Percentiles rank a stretch among this genome's conserved stretches.
Evolutionary conservation across 2,329 filamentous ascomycete genomes (phyloP).

Genomic region (Scedosporium apiospermum): DNA sequence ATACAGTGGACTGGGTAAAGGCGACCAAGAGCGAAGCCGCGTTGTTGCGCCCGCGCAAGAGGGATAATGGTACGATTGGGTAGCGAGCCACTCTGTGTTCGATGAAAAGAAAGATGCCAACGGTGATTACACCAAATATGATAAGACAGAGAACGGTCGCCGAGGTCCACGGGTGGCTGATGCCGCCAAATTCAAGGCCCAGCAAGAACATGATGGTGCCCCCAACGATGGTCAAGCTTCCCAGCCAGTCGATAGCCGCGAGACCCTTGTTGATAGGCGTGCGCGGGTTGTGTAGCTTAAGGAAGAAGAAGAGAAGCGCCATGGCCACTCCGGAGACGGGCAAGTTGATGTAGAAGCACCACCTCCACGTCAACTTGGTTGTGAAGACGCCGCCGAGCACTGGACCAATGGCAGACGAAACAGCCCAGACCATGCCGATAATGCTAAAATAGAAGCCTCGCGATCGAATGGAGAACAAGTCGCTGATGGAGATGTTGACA

Average conservation of each 20-base stretch:
- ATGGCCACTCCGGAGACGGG: constrained; percentile 37
- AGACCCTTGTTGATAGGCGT: constrained; percentile 54
- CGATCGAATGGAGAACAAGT: constrained; percentile 42
- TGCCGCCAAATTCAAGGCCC: constrained; percentile 76
- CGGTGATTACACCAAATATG: constrained; percentile 57
- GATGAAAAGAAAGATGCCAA: constrained; percentile 58
- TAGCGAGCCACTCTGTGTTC: constrained; percentile 67
- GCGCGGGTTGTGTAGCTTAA: constrained; percentile 59
- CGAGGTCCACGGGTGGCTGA: constrained; percentile 65
- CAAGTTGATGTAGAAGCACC: constrained; percentile 61
- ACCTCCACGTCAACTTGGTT: constrained; percentile 54
- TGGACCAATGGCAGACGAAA: constrained; percentile 56
- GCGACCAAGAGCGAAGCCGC: constrained; percentile 54
- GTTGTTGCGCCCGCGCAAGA: constrained; percentile 61
- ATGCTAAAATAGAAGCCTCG: constrained; percentile 43
- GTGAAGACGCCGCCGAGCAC: constrained; percentile 62
- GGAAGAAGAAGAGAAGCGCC: constrained; percentile 45
- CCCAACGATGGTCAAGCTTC: constrained; percentile 53
- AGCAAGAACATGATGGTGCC: constrained; percentile 80
- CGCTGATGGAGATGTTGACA: constrained; percentile 49
- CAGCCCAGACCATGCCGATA: constrained; percentile 50
- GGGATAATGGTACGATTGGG: constrained; percentile 64
- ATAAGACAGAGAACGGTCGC: constrained; percentile 68
- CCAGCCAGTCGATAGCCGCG: constrained; percentile 51
- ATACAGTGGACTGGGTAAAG: constrained; percentile 67